Conservation (phyloP, 495 filamentous ascomycete genomes). For the Penicillium macrosclerotiorum region DNA sequence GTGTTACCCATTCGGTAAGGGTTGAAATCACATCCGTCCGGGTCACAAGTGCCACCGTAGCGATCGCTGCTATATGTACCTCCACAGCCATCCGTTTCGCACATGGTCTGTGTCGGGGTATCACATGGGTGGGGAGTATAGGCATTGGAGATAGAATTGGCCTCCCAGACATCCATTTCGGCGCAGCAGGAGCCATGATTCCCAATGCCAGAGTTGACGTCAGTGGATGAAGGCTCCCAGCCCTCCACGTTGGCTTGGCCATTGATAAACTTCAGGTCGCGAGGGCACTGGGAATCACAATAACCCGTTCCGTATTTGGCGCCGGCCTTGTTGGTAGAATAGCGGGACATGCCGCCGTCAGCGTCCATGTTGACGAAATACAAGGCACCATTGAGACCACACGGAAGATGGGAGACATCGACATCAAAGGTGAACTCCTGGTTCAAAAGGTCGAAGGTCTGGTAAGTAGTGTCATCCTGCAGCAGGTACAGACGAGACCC, state of each 20-base stretch:
- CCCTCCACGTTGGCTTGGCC: slow-evolving; percentile 60
- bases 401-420: slow-evolving; percentile 61
- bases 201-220: slow-evolving; percentile 59
- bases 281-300: slow-evolving; percentile 71
- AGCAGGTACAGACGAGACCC: slow-evolving; percentile 64
- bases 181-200: slow-evolving; percentile 66
- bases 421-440: slow-evolving; percentile 69
- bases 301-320: slow-evolving; percentile 74
- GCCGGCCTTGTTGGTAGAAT: slow-evolving; percentile 61
- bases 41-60: slow-evolving; percentile 63
- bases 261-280: slow-evolving; percentile 66
- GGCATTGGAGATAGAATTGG: slow-evolving; percentile 58
- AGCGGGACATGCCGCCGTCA: slow-evolving; percentile 54
- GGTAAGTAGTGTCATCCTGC: slow-evolving; percentile 53
- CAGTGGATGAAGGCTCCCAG: slow-evolving; percentile 57
- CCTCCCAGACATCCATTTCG: slow-evolving; percentile 74
- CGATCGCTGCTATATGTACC: slow-evolving; percentile 42
- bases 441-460: slow-evolving; percentile 57
- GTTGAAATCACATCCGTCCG: slow-evolving; percentile 81
- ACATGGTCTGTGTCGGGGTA: slow-evolving; percentile 53
- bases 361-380: slow-evolving; percentile 67
- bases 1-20: slow-evolving; percentile 63
- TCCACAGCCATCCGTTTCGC: slow-evolving; percentile 56
- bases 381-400: slow-evolving; percentile 70
- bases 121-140: slow-evolving; percentile 66